Conservation (phyloP, 2,329 filamentous ascomycete species). For the Phaeosphaeriaceae sp. region DNA sequence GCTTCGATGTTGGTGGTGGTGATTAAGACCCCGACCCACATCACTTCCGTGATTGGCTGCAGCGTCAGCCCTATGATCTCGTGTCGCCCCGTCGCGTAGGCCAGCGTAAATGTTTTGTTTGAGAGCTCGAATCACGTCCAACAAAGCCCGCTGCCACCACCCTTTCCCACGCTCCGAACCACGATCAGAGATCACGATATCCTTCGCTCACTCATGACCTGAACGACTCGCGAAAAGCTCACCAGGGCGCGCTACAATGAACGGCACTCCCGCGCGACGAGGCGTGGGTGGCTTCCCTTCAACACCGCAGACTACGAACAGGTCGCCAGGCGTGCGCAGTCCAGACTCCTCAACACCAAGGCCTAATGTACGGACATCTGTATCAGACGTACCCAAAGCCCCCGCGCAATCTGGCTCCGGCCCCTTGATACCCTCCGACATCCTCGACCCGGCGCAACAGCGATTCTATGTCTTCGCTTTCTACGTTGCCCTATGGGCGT, state of each 20-base stretch:
- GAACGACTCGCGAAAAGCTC: constrained; percentile 15
- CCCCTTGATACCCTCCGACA: constrained; percentile 79
- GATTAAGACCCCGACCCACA: constrained; percentile 17
- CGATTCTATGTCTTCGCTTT: constrained; percentile 84
- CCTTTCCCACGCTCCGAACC: not conserved
- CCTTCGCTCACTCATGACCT: constrained; percentile 22
- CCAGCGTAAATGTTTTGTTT: constrained; percentile 37
- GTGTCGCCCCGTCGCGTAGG: constrained; percentile 32
- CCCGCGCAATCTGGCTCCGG: constrained; percentile 34
- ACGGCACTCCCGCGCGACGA: constrained; percentile 76
- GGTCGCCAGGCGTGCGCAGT: constrained; percentile 34
- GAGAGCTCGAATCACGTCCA: constrained; percentile 10
- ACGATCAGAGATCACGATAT: constrained; percentile 9
- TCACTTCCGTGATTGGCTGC: constrained; percentile 25
- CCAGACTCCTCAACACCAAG: constrained; percentile 32
- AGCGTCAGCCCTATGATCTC: constrained; percentile 25
- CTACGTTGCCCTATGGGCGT: constrained; percentile 77
- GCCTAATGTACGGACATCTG: constrained; percentile 43
- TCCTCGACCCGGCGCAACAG: constrained; percentile 90
- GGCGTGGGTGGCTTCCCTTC: constrained; percentile 78
- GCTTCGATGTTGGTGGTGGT: not conserved
- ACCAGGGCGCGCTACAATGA: constrained; percentile 69
- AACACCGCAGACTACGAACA: constrained; percentile 67
- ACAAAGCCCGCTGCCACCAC: not conserved
- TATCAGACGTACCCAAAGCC: constrained; percentile 42